phyloP scores from a whole-genome alignment of 2,329 filamentous ascomycete genomes.

The Fusarium bulbicola region DNA sequence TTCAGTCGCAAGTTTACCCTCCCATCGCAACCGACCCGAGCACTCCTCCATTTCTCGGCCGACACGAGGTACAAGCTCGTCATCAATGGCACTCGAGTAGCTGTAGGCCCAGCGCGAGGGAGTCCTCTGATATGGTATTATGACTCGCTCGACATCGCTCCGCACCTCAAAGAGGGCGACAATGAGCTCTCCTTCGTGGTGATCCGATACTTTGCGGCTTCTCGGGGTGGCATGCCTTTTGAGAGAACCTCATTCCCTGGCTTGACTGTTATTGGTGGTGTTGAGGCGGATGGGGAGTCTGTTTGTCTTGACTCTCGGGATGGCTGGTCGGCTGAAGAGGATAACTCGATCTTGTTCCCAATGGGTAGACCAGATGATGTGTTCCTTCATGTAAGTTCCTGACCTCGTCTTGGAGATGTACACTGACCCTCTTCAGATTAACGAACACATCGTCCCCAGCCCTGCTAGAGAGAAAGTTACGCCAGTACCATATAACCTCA shows the following conservation, averaged over 20 bases:
- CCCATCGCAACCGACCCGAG: not conserved
- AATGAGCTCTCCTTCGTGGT: not conserved
- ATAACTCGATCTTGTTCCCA: not conserved
- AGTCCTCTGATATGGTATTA: not conserved
- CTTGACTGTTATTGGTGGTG: not conserved
- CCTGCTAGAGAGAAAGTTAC: not conserved
- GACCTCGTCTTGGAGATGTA: fast-evolving
- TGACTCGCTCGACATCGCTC: not conserved
- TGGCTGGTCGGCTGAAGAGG: not conserved
- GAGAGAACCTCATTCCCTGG: not conserved
- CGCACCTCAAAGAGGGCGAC: not conserved
- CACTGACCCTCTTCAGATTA: not conserved
- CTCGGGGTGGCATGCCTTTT: not conserved
- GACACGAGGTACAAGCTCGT: not conserved
- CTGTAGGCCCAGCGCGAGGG: not conserved
- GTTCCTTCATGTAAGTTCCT: not conserved
- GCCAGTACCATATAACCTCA: not conserved
- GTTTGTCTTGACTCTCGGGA: not conserved
- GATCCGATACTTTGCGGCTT: not conserved
- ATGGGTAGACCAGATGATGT: not conserved
- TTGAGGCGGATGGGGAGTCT: not conserved
- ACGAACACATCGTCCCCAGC: not conserved
- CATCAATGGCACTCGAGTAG: not conserved
- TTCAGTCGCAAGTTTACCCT: not conserved
- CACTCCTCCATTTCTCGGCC: not conserved